A percentile compares a stretch with the other conserved stretches of the same genome.
Conservation (phyloP, 2,329 filamentous ascomycete species). For the Fragosphaeria purpurea region DNA sequence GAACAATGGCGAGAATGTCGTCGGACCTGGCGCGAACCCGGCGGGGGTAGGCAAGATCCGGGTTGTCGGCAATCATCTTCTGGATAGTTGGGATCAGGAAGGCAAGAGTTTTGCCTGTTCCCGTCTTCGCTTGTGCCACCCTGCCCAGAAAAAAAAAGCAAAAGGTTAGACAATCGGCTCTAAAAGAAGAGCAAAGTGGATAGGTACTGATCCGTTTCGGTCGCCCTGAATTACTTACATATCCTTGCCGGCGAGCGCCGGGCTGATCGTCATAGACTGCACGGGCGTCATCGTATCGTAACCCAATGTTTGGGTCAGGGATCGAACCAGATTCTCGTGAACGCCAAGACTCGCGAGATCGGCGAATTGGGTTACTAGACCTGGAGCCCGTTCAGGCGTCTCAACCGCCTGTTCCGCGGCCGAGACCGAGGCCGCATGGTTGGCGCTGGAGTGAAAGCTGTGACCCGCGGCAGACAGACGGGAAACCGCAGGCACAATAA, state of each 20-base stretch:
- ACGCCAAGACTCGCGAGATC: conserved; percentile 42
- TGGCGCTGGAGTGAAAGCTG: no score
- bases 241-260: conserved; percentile 70
- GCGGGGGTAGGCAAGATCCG: conserved; percentile 42
- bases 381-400: not conserved
- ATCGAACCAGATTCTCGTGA: conserved; percentile 52
- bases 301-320: conserved; percentile 62
- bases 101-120: conserved; percentile 91
- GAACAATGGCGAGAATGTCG: conserved; percentile 59
- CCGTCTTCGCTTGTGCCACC: conserved; percentile 90
- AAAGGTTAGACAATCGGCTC: no score
- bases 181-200: conserved; percentile 7
- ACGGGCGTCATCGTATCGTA: conserved; percentile 88
- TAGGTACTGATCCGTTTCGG: no score
- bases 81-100: conserved; percentile 84
- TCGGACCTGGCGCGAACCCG: conserved; percentile 30
- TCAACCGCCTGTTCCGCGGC: not conserved
- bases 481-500: not conserved
- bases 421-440: not conserved
- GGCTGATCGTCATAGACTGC: conserved; percentile 71
- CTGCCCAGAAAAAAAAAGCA: conserved; percentile 27
- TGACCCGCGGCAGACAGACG: not conserved
- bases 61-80: conserved; percentile 58
- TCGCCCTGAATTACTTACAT: conserved; percentile 46
- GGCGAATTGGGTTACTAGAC: conserved; percentile 24